phyloP scores from a whole-genome alignment of 768 basidiomycete genomes.

The Termitomyces sp. region DNA sequence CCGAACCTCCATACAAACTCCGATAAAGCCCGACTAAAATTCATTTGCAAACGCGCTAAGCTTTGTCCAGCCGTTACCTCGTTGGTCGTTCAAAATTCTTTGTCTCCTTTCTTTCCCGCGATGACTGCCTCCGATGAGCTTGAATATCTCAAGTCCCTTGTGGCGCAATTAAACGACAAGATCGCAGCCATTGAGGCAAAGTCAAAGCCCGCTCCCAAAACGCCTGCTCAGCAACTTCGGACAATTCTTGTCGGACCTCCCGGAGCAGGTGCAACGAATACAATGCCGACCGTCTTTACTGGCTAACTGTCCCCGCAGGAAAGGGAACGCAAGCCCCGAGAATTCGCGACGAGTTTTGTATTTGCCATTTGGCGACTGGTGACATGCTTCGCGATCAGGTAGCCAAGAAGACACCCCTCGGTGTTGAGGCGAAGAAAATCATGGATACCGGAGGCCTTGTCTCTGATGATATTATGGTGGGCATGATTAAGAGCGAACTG shows the following conservation, averaged over 20 bases:
- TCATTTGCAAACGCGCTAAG: slow-evolving; percentile 13
- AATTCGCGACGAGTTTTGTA: slow-evolving; percentile 89
- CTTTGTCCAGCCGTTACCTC: slow-evolving; percentile 16
- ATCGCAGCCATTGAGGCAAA: slow-evolving; percentile 75
- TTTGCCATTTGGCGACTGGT: slow-evolving; percentile 98
- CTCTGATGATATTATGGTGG: slow-evolving; percentile 94
- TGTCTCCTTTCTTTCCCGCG: slow-evolving; percentile 17
- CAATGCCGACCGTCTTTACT: not conserved
- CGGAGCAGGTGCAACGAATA: slow-evolving; percentile 74
- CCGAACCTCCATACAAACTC: slow-evolving; percentile 4
- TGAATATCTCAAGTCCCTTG: slow-evolving; percentile 92
- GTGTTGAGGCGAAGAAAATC: slow-evolving; percentile 92
- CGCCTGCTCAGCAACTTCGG: slow-evolving; percentile 77
- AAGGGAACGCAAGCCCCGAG: slow-evolving; percentile 98
- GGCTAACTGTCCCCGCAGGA: slow-evolving; percentile 45
- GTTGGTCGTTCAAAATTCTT: slow-evolving; percentile 10
- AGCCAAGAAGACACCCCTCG: slow-evolving; percentile 78
- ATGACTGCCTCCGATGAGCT: slow-evolving; percentile 79
- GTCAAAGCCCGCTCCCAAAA: slow-evolving; percentile 47
- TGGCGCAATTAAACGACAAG: slow-evolving; percentile 87
- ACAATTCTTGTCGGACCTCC: slow-evolving; percentile 96
- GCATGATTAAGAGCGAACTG: slow-evolving; percentile 95
- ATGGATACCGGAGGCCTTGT: slow-evolving; percentile 98
- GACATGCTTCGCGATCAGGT: slow-evolving; percentile 99
- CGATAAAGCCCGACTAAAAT: slow-evolving; percentile 30